Conservation (phyloP, 2,329 filamentous ascomycete species). For the Aspergillus latus region DNA sequence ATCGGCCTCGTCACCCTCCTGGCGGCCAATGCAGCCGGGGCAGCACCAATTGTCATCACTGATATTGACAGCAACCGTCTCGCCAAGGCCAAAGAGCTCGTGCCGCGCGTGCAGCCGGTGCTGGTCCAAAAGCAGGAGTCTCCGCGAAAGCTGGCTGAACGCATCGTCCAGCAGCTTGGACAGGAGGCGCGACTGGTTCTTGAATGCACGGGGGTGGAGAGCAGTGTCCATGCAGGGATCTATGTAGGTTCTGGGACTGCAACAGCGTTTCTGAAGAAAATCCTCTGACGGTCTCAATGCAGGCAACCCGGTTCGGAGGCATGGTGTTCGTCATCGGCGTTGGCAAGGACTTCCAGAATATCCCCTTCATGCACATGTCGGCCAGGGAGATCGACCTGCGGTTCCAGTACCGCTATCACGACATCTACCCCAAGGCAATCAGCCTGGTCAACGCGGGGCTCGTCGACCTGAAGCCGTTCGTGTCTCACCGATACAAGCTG, state of each 20-base stretch:
- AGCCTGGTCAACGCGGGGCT: slow-evolving; percentile 34
- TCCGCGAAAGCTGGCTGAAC: slow-evolving; percentile 8
- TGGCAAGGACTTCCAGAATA: slow-evolving; percentile 23
- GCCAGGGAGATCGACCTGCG: slow-evolving; percentile 22
- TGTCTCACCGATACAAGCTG: slow-evolving; percentile 39
- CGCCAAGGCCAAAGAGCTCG: slow-evolving; percentile 21
- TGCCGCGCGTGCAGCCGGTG: slow-evolving; percentile 17
- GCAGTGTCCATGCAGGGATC: slow-evolving; percentile 22
- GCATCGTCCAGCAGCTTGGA: slow-evolving; percentile 19
- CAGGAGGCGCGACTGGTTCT: slow-evolving; percentile 22
- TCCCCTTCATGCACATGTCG: slow-evolving; percentile 25
- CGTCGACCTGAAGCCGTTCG: slow-evolving; percentile 40
- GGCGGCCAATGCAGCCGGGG: slow-evolving; percentile 20
- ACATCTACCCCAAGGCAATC: slow-evolving; percentile 27
- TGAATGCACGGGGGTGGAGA: slow-evolving; percentile 24
- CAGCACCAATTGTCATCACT: slow-evolving; percentile 22
- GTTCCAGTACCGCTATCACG: slow-evolving; percentile 24
- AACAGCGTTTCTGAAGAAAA: neutral
- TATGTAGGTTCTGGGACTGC: slow-evolving; percentile 14
- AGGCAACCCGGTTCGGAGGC: slow-evolving; percentile 23
- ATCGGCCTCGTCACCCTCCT: slow-evolving; percentile 23
- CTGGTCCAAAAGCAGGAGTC: slow-evolving; percentile 10
- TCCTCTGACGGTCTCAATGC: neutral
- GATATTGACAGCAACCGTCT: slow-evolving; percentile 21
- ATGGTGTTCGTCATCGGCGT: slow-evolving; percentile 23